Conservation (phyloP, 2,329 filamentous ascomycete genomes). For the Microascus cirrosus region DNA sequence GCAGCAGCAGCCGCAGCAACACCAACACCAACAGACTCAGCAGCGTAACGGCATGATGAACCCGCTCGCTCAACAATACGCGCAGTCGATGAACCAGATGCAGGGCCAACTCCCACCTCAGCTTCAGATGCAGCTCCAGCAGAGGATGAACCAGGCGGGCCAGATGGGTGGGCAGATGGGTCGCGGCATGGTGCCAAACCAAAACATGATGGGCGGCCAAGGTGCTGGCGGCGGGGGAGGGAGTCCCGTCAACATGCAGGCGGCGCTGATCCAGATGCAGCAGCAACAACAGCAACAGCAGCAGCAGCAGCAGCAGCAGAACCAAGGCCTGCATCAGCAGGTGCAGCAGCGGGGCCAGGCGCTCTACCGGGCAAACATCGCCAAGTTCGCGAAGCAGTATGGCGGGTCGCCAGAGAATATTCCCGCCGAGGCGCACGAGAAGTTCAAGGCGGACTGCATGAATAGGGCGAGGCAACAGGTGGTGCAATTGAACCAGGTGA, state of each 20-base stretch:
- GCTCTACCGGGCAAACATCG: slow-evolving; percentile 28
- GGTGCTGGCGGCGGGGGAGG: slow-evolving; percentile 10
- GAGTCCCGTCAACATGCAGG: slow-evolving; percentile 24
- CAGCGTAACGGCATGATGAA: slow-evolving; percentile 1
- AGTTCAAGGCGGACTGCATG: slow-evolving; percentile 30
- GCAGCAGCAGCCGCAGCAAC: slow-evolving; percentile 19
- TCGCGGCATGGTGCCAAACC: slow-evolving; percentile 22
- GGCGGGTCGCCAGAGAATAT: slow-evolving; percentile 29
- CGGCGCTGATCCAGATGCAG: slow-evolving; percentile 10
- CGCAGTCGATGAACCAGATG: slow-evolving; percentile 29
- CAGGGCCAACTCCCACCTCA: slow-evolving; percentile 25
- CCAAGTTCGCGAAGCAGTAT: slow-evolving; percentile 20
- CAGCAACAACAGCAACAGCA: slow-evolving; percentile 16
- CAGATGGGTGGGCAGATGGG: slow-evolving; percentile 20
- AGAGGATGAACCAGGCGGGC: slow-evolving; percentile 12
- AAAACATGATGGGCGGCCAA: slow-evolving; percentile 26
- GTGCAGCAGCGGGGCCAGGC: slow-evolving; percentile 21
- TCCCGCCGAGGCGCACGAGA: slow-evolving; percentile 30
- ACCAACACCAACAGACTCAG: slow-evolving; percentile 17
- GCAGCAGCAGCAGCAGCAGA: slow-evolving; percentile 17
- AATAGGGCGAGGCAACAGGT: slow-evolving; percentile 22
- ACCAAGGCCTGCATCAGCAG: slow-evolving; percentile 18
- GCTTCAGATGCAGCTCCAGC: slow-evolving; percentile 22
- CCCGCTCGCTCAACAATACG: slow-evolving; percentile 30
- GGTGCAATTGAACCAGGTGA: slow-evolving; percentile 19